Base-by-base conservation (phyloP, 192 early-diverging fungal genomes). In the Dissophora ornata region DNA sequence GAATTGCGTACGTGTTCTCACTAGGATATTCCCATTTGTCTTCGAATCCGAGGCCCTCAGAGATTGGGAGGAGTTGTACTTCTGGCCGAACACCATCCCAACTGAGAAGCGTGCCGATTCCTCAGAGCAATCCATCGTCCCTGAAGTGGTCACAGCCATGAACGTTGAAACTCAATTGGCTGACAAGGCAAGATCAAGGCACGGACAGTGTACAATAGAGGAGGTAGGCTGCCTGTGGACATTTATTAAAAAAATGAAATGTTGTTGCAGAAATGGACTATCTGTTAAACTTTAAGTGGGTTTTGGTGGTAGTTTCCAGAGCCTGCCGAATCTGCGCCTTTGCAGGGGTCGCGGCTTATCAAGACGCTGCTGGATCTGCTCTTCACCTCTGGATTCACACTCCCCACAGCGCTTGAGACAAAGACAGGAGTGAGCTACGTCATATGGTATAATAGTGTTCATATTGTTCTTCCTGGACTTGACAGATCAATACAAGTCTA, bases 1-100 rank as follows among this genome's bases (percentile, higher is more conserved):
- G 4, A 97, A 96, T 80, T 94, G 92, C 64, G 71, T 92, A 21
- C 90, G 96, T 32, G 80, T 96, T 3, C 71, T 97, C 46, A 95
- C 95, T 1, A 87, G 96, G 16, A 46, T 97, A 21, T 73, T 97
- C 34, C 96, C 95, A 15, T 95, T 90, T 80, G 80, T 92, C 12
- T 97, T 89, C 75, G 96, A 97, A 80, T 73, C 57, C 25, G 58
- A 78, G 4, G 79, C 85, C 19, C 24, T 57, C 10, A 52, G 34
- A 15, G 73, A 80, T 16, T 83, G 91, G 84, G 92, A 93, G 61
- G 82, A 86, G 1, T 32, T 52, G 16, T 81, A 89, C 30, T 92
- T 93, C 67, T 93, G 92, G 92, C 81, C 82, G 1, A 53, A 82
- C 6, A 66, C 55, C 51, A 18, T 4, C 22, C 8, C 25, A 3